Evolutionary conservation across 805 yeast species (phyloP).

Genomic region (Candida adriatica): DNA sequence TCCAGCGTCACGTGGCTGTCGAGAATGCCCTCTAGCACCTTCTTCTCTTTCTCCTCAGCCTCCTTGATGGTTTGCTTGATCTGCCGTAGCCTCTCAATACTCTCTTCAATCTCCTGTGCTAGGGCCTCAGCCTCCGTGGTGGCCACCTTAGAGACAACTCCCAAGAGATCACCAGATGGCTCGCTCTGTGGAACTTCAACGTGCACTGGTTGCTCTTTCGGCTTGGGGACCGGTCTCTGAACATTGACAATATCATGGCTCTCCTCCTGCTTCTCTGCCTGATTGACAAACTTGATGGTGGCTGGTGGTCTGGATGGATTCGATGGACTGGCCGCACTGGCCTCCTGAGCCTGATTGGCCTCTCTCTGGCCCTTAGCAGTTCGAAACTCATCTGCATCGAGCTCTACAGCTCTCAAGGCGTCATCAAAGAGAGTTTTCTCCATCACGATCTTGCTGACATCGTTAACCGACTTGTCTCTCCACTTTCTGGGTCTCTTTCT

Average conservation of each 20-base stretch:
- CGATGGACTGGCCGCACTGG: no score
- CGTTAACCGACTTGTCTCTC: background rate
- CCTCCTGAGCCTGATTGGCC: no score
- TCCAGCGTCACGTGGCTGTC: constrained; percentile 2
- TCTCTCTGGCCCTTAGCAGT: no score
- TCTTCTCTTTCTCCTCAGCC: constrained; percentile 2
- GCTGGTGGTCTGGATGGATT: background rate
- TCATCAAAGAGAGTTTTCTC: constrained; percentile 1
- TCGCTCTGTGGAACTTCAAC: constrained; percentile 1
- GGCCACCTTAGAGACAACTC: constrained; percentile 8
- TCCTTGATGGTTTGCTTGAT: constrained; percentile 3
- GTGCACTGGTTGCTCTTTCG: no score
- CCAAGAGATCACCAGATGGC: constrained; percentile 5
- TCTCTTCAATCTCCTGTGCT: constrained; percentile 2
- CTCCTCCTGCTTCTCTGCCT: background rate
- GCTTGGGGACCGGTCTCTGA: constrained; percentile 5
- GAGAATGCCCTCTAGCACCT: constrained; percentile 1
- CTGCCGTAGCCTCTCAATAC: constrained; percentile 7
- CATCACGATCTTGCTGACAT: constrained; percentile 1
- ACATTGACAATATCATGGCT: constrained; percentile 11
- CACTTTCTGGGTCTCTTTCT: constrained; percentile 8
- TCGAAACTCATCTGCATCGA: background rate
- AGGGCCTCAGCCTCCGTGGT: constrained; percentile 2
- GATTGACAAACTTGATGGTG: constrained; percentile 1
- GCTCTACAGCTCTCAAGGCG: background rate